These are phyloP conservation scores for Aphanoascus verrucosus DNA, from an alignment of 2,329 filamentous ascomycete genomes.

Conservation along the genomic window DNA sequence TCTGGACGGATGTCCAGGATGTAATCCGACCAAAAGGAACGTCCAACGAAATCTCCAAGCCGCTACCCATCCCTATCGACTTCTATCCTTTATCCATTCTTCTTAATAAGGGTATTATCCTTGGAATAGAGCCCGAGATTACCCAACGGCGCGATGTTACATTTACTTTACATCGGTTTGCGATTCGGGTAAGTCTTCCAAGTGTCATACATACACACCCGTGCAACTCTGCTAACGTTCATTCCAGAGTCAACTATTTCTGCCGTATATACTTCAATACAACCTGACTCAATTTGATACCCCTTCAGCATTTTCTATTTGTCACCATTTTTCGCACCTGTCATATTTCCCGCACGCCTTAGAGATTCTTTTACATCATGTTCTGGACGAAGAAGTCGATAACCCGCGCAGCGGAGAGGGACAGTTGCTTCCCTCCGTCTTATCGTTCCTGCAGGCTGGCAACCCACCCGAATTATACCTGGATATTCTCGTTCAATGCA, in stretches of 20 bases:
- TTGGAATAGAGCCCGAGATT: constrained; percentile 84
- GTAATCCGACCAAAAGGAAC: constrained; percentile 57
- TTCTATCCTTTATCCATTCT: constrained; percentile 88
- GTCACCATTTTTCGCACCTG: constrained; percentile 73
- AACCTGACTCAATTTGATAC: constrained; percentile 66
- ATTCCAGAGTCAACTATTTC: constrained; percentile 72
- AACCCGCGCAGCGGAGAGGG: constrained; percentile 29
- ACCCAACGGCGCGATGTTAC: constrained; percentile 85
- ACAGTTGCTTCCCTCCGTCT: constrained; percentile 41
- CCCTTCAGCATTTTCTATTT: constrained; percentile 68
- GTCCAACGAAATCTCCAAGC: constrained; percentile 56
- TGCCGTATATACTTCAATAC: constrained; percentile 75
- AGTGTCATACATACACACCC: not conserved
- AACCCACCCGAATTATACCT: constrained; percentile 65
- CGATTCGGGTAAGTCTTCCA: constrained; percentile 62
- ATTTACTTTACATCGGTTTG: constrained; percentile 69
- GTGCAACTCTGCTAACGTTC: constrained; percentile 1
- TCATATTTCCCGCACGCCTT: constrained; percentile 89
- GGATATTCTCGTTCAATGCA: constrained; percentile 92
- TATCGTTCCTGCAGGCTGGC: constrained; percentile 56
- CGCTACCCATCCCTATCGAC: constrained; percentile 73
- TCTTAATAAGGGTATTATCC: constrained; percentile 76
- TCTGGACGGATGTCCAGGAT: constrained; percentile 82
- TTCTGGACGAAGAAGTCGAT: constrained; percentile 90
- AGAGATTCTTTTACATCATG: constrained; percentile 82